A percentile compares a stretch with the other conserved stretches of the same genome.
Conservation (phyloP, 192 early-diverging fungal genomes). For the Backusella circina region DNA sequence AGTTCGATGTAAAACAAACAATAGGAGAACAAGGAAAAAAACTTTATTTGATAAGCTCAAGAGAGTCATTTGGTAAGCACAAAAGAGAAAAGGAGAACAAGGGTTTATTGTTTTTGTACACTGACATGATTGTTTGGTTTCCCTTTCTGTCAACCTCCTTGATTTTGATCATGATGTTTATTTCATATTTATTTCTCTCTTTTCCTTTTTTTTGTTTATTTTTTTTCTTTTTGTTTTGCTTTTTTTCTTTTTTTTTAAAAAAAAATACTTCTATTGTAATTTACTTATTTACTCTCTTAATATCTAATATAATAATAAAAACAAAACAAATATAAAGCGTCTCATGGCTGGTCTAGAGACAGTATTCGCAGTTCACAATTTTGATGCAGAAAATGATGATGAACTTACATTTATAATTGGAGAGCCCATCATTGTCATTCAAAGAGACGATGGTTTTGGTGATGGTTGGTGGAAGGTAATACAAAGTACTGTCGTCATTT, state of each 20-base stretch:
- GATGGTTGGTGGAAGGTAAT: conserved; percentile 83
- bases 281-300: neutral
- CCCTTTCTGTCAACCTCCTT: neutral
- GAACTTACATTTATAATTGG: conserved; percentile 66
- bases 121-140: neutral
- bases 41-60: conserved; percentile 3
- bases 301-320: neutral
- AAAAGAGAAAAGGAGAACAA: neutral
- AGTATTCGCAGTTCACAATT: conserved; percentile 56
- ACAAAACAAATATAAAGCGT: neutral
- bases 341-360: conserved; percentile 37
- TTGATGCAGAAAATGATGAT: conserved; percentile 61
- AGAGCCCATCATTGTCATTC: conserved; percentile 66
- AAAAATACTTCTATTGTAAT: neutral
- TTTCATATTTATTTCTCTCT: neutral
- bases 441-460: conserved; percentile 64
- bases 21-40: neutral
- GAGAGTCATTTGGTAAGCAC: neutral
- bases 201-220: neutral
- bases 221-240: neutral
- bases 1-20: neutral
- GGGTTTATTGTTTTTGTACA: neutral
- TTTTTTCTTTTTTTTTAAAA: neutral
- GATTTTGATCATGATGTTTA: neutral
- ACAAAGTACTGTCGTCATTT: too few species aligned